Conservation (phyloP, 495 filamentous ascomycete genomes). For the Pseudoneurospora amorphoporcata region DNA sequence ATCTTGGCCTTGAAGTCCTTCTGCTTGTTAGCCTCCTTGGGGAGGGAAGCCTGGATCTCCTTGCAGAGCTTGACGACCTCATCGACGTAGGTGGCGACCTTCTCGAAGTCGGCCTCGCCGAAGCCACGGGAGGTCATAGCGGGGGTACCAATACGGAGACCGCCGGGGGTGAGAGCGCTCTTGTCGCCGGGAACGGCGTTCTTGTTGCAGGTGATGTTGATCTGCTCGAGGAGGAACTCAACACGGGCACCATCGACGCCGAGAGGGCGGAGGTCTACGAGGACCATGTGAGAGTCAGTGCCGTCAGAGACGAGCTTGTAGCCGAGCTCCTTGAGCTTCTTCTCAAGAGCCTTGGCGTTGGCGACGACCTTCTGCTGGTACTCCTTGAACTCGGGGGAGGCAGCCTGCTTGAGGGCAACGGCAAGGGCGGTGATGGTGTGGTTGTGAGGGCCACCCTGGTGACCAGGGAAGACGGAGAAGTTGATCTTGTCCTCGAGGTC, state of each 20-base stretch:
- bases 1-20: slow-evolving; percentile 98
- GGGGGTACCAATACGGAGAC: slow-evolving; percentile 91
- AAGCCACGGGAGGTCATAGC: slow-evolving; percentile 96
- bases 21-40: slow-evolving; percentile 96
- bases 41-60: slow-evolving; percentile 69
- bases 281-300: slow-evolving; percentile 97
- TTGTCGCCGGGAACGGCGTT: slow-evolving; percentile 98
- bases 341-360: slow-evolving; percentile 85
- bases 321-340: slow-evolving; percentile 66
- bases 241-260: slow-evolving; percentile 87
- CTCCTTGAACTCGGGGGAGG: slow-evolving; percentile 84
- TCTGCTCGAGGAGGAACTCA: slow-evolving; percentile 92
- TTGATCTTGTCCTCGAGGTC: slow-evolving; percentile 96
- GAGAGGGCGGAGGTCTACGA: slow-evolving; percentile 77
- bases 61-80: slow-evolving; percentile 71
- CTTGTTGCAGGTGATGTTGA: slow-evolving; percentile 99
- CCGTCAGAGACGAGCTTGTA: slow-evolving; percentile 93
- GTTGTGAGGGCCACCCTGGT: slow-evolving; percentile 99
- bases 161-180: slow-evolving; percentile 87
- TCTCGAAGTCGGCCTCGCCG: slow-evolving; percentile 85
- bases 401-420: slow-evolving; percentile 92
- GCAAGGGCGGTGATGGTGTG: slow-evolving; percentile 99
- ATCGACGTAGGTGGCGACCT: slow-evolving; percentile 83
- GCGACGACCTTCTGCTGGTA: slow-evolving; percentile 90
- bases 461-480: slow-evolving; percentile 98